Evolutionary conservation across 257 asterid genomes (phyloP).

Genomic region (Solanum lycopersicoides): DNA sequence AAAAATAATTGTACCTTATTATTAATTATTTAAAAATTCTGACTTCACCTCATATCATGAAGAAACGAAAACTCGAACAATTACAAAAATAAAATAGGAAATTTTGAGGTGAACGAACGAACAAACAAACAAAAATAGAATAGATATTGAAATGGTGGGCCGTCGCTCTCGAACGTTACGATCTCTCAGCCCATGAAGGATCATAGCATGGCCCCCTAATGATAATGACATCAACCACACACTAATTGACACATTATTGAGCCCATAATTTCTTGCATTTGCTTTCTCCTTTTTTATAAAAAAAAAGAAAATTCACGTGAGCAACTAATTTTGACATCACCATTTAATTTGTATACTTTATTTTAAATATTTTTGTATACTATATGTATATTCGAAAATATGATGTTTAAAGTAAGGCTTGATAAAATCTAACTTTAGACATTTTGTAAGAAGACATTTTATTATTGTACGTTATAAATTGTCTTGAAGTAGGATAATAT

Average conservation of each 20-base stretch:
- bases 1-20: background rate
- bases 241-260: background rate
- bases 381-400: too few relatives aligned
- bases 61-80: background rate
- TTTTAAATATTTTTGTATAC: too few relatives aligned
- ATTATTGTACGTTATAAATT: too few relatives aligned
- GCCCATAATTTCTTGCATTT: background rate
- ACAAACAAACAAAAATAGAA: background rate
- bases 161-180: background rate
- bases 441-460: too few relatives aligned
- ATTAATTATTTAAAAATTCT: background rate
- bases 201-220: background rate
- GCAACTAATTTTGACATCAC: too few relatives aligned
- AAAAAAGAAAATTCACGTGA: too few relatives aligned
- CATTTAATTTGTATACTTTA: too few relatives aligned
- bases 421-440: too few relatives aligned
- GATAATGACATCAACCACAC: background rate
- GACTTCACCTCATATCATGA: background rate
- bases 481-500: too few relatives aligned
- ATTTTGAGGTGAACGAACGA: background rate
- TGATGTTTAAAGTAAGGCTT: too few relatives aligned
- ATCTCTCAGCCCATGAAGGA: background rate
- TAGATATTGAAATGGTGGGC: background rate
- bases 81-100: background rate
- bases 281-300: too few relatives aligned